Percentiles rank a stretch among this genome's conserved stretches.
phyloP scores from a whole-genome alignment of 2,329 filamentous ascomycete genomes.

The Chaetoscypha palmicola region DNA sequence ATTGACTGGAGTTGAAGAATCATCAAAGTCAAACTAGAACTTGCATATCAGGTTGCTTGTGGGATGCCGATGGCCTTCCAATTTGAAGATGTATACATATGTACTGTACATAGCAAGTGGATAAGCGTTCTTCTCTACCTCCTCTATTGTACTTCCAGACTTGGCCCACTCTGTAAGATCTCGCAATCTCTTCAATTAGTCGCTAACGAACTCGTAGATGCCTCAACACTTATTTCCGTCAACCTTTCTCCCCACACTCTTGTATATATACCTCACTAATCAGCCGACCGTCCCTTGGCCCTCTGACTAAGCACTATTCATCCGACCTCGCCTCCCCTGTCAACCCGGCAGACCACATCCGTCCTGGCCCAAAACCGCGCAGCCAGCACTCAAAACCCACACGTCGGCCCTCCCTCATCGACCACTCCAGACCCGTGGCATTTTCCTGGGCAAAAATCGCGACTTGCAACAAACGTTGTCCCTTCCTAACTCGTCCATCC shows the following conservation, averaged over 20 bases:
- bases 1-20: too few relatives aligned
- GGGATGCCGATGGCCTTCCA: too few relatives aligned
- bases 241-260: background rate
- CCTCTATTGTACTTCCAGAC: too few relatives aligned
- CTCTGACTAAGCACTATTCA: too few relatives aligned
- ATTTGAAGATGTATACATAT: too few relatives aligned
- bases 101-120: too few relatives aligned
- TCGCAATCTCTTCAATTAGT: too few relatives aligned
- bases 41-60: too few relatives aligned
- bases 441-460: constrained; percentile 12
- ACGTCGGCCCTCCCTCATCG: background rate
- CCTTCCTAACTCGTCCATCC: background rate
- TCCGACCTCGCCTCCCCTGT: background rate
- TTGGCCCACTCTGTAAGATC: too few relatives aligned
- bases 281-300: background rate
- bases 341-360: background rate
- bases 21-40: too few relatives aligned
- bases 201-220: too few relatives aligned
- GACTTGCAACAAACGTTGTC: constrained; percentile 17
- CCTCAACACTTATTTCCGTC: background rate
- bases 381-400: background rate
- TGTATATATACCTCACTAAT: background rate
- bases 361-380: background rate
- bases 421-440: constrained; percentile 4
- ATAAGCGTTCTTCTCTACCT: too few relatives aligned